These are phyloP conservation scores for Triticum timopheevii DNA, from an alignment of 176 grass and related monocot genomes.

Conservation along the genomic window DNA sequence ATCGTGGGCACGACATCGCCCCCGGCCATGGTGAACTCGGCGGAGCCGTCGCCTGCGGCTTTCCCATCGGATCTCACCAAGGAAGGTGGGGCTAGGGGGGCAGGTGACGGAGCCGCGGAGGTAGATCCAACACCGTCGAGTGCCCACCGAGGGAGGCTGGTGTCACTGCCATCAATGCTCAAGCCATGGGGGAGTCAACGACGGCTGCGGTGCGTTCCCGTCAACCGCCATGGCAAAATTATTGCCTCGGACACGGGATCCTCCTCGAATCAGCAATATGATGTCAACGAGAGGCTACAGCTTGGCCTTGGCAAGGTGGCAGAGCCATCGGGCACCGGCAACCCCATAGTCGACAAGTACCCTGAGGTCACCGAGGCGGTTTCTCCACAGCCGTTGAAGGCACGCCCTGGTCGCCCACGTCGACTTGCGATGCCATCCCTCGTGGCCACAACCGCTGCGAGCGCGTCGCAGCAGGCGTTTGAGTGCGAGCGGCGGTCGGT, in stretches of 20 bases:
- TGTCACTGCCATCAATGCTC: conserved; percentile 46
- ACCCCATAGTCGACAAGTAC: not conserved
- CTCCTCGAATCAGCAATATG: conserved; percentile 28
- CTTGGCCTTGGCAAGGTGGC: conserved; percentile 34
- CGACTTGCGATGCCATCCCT: not conserved
- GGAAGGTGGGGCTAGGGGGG: conserved; percentile 12
- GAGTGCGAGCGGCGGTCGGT: conserved; percentile 24
- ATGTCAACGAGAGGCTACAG: conserved; percentile 37
- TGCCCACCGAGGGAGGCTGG: conserved; percentile 1
- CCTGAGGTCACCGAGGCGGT: not conserved
- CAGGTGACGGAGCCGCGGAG: not conserved
- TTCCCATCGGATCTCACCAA: conserved; percentile 47
- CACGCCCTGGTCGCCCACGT: conserved; percentile 31
- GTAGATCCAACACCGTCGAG: not conserved
- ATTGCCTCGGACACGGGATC: conserved; percentile 11
- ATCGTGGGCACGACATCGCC: not conserved
- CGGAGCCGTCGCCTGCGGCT: conserved; percentile 16
- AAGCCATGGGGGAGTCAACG: conserved; percentile 67
- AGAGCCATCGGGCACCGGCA: not conserved
- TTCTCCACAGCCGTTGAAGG: conserved; percentile 44
- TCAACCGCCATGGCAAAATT: conserved; percentile 27
- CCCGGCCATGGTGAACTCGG: conserved; percentile 48
- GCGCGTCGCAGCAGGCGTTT: conserved; percentile 2
- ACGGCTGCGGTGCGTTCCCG: conserved; percentile 41
- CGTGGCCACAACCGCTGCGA: not conserved